Conservation (phyloP, 768 basidiomycete genomes). For the Mycena latifolia region DNA sequence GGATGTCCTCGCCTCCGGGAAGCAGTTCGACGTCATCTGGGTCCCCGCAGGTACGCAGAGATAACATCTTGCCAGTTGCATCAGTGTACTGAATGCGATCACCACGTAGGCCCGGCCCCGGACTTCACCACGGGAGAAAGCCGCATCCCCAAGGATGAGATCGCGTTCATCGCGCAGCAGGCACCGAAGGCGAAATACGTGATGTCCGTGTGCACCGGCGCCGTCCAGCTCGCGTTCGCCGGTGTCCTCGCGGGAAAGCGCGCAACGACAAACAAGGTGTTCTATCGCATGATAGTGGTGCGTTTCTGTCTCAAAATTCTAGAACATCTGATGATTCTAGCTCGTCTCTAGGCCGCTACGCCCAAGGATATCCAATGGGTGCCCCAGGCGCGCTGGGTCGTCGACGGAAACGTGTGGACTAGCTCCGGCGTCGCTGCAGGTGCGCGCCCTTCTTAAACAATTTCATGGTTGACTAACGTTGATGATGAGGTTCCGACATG, state of each 20-base stretch:
- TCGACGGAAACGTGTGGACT: conserved; percentile 48
- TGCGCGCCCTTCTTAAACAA: not conserved
- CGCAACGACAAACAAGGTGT: conserved; percentile 53
- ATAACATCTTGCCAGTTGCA: no score
- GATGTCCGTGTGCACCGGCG: conserved; percentile 49
- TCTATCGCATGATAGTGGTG: conserved; percentile 43
- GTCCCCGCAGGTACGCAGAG: conserved; percentile 26
- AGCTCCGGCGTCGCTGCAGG: conserved; percentile 42
- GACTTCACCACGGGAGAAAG: conserved; percentile 6
- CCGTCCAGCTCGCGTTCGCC: conserved; percentile 33
- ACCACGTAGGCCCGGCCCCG: conserved; percentile 19
- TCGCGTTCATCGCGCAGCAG: conserved; percentile 43
- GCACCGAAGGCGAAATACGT: conserved; percentile 46
- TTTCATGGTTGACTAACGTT: not conserved
- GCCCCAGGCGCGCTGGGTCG: conserved; percentile 49
- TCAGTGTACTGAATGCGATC: no score
- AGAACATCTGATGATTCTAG: no score
- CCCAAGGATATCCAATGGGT: conserved; percentile 46
- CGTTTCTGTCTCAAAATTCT: not conserved
- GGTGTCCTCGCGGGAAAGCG: conserved; percentile 45
- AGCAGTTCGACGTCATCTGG: conserved; percentile 32
- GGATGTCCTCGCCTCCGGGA: conserved; percentile 19
- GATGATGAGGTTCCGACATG: not conserved
- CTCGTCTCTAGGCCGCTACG: not conserved
- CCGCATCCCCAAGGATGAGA: conserved; percentile 21